Evolutionary conservation across 2,329 filamentous ascomycete species (phyloP), one percentile per base, ranked within the genome.

Genomic region (Fusarium sp.): DNA sequence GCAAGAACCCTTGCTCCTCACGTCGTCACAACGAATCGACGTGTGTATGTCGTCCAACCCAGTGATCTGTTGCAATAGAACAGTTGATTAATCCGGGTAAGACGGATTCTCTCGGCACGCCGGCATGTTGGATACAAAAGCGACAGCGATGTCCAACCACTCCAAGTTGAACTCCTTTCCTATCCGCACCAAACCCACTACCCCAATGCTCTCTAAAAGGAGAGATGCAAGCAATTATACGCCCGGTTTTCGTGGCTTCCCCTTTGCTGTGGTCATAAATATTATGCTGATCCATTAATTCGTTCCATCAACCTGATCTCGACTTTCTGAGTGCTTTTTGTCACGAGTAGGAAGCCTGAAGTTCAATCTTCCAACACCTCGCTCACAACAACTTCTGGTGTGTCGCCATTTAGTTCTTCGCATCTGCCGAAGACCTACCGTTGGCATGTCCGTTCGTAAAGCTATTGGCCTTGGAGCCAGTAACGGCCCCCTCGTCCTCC

Each of bases 401-500:
- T 44, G 39, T 44, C 25, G 25, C 30, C 41, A 4, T 30, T 42
- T 71, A 73, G 23, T 62, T 69, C 62, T 75, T 68, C 28, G 44
- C 42, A 28, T 58, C 64, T 31, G 65, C 68, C 14, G 39, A 23
- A 11, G 57, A 43, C 51, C 55, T 67, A 55, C 71, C 73, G 39
- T 72, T 75, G 37, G 28, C 19, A 34, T 69, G 61, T 13, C 69
- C 69, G 21, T 71, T 71, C 26, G 56, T 34, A 13, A 23, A 42
- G n/a, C 60, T 58, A 18, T 72, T 73, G 21, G 39, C 21, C 55
- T 79, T 71, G 66, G 53, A 70, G 51, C 75, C 62, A n/a, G 70
- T 63, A 25, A 76, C 72, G 8, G 75, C 62, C 37, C 79, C 78
- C 50, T 80, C 84, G 26, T 89, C 88, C 9, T 88, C 87, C 31